Evolutionary conservation across 805 yeast species (phyloP), one percentile per base, ranked within the genome.

Genomic region (Ascoidea asiatica): DNA sequence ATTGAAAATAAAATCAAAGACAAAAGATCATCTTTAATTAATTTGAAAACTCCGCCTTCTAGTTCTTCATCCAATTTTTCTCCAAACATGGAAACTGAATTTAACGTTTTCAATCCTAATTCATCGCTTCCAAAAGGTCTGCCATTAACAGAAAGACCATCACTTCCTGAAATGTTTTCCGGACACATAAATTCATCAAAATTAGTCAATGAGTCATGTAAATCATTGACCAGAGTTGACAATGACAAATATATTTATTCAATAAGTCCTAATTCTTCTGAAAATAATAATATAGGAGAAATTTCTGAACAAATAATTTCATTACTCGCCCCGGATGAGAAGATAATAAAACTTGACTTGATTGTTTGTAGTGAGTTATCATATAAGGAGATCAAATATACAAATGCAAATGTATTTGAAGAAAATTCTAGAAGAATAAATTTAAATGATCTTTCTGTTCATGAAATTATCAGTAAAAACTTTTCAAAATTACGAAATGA

Each of bases 391-490:
- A 57, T 64, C 37, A 57, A 62, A 15, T 52, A 50, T 2, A 47
- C 46, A 5, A 53, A 60, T 44, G 50, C 53, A 18, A 8, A 40
- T 2, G 37, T 40, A 0, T 45, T 63, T 33, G 48, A 42, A 5
- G 53, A 56, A 3, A 52, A 57, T 19, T 56, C 60, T 1, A 48
- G 60, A n/a, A 45, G 45, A 29, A 35, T 43, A n/a, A 45, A 49
- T 6, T 41, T 59, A 18, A 59, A 55, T 43, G 66, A 63, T 44
- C 52, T 53, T 15, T 44, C 51, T 5, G 64, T 64, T 20, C 60
- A 64, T 44, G 50, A 53, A 21, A 57, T 64, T 29, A 62, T 64
- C 18, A 53, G 49, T 4, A 49, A 46, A 6, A 51, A 61, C 45
- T 47, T 51, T 15, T 11, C 40, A 3, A 38, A 39, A 0, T 48